Evolutionary conservation across 2,329 filamentous ascomycete species (phyloP).

Genomic region (Pseudocercospora vitis): DNA sequence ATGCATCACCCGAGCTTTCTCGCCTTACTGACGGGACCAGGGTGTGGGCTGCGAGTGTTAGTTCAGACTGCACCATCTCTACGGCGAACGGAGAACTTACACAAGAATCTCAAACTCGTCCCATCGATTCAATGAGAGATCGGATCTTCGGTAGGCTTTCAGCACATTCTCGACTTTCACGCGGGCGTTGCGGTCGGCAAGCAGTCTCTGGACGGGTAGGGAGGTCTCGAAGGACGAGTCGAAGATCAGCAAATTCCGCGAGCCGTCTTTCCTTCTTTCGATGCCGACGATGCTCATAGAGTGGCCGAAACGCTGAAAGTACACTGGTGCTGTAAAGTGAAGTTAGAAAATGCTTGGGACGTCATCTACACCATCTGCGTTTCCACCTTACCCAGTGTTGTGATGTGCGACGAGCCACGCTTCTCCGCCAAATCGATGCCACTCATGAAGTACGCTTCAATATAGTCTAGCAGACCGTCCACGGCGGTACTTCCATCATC

Average conservation of each 20-base stretch:
- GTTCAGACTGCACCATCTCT: slow-evolving; percentile 24
- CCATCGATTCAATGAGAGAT: slow-evolving; percentile 67
- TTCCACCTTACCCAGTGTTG: too few species aligned
- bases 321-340: slow-evolving; percentile 89
- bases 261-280: slow-evolving; percentile 66
- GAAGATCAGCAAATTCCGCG: slow-evolving; percentile 74
- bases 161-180: slow-evolving; percentile 54
- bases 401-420: slow-evolving; percentile 65
- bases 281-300: slow-evolving; percentile 88
- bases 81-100: slow-evolving; percentile 35
- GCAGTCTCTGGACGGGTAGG: slow-evolving; percentile 60
- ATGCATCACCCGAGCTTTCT: slow-evolving; percentile 14
- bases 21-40: slow-evolving; percentile 25
- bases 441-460: slow-evolving; percentile 74
- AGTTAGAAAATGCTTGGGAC: too few species aligned
- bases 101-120: slow-evolving; percentile 67
- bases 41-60: slow-evolving; percentile 31
- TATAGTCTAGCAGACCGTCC: slow-evolving; percentile 61
- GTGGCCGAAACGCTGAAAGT: slow-evolving; percentile 87
- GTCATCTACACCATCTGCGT: too few species aligned
- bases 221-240: slow-evolving; percentile 80
- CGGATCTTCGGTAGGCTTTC: slow-evolving; percentile 70
- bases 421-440: slow-evolving; percentile 48
- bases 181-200: slow-evolving; percentile 46
- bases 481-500: slow-evolving; percentile 51